These are phyloP conservation scores for Brassica carinata DNA, from an alignment of 345 rosid species.

Conservation along the genomic window DNA sequence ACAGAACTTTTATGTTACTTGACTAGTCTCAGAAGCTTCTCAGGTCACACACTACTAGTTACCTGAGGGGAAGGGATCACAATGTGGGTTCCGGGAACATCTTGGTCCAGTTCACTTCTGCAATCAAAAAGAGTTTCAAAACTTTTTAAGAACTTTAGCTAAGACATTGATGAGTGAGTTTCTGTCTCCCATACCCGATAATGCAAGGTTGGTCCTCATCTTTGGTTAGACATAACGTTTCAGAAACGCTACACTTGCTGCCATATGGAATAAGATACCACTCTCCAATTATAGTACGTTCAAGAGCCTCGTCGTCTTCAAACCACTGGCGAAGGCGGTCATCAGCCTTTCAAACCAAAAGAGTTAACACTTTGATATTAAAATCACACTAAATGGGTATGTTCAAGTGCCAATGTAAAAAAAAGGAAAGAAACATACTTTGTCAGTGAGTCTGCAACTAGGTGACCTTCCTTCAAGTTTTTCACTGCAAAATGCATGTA, in stretches of 20 bases:
- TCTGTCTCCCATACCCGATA: conserved; percentile 54
- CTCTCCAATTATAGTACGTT: conserved; percentile 78
- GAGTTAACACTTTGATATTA: neutral
- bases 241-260: conserved; percentile 41
- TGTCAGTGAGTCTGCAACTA: conserved; percentile 84
- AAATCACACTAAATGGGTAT: neutral
- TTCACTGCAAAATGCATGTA: conserved; percentile 49
- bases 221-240: conserved; percentile 51
- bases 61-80: conserved; percentile 64
- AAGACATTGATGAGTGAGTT: neutral
- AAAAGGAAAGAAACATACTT: conserved; percentile 44
- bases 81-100: conserved; percentile 56
- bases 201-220: conserved; percentile 60
- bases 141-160: neutral
- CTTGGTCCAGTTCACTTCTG: conserved; percentile 60
- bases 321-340: conserved; percentile 47
- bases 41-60: neutral
- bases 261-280: conserved; percentile 74
- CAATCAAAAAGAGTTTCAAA: conserved; percentile 17
- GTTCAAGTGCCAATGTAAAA: neutral
- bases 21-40: conserved; percentile 19
- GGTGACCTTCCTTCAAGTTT: conserved; percentile 79
- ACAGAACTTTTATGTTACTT: neutral
- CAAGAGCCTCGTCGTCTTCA: conserved; percentile 74
- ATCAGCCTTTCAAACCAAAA: conserved; percentile 41